Percentiles rank a stretch among this genome's conserved stretches.
Evolutionary conservation across 2,329 filamentous ascomycete genomes (phyloP).

Genomic region (Penicillium sp.): DNA sequence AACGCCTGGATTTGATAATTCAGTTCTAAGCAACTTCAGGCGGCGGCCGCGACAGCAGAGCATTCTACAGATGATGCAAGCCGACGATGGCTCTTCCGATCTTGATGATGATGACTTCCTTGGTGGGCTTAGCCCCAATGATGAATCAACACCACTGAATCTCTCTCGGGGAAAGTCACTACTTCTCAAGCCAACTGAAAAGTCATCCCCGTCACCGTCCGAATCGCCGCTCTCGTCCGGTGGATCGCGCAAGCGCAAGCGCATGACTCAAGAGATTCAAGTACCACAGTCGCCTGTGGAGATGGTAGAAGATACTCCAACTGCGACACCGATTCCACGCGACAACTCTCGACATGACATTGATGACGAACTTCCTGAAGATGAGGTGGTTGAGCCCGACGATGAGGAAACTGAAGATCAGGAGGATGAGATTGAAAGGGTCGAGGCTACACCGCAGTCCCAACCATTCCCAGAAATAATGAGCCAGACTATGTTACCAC

Average conservation of each 20-base stretch:
- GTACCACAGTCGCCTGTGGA: constrained; percentile 25
- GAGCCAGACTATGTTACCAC: constrained; percentile 41
- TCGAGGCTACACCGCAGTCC: constrained; percentile 10
- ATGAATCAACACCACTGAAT: constrained; percentile 48
- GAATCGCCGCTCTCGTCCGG: constrained; percentile 29
- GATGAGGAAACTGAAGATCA: not conserved
- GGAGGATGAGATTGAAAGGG: not conserved
- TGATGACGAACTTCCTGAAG: not conserved
- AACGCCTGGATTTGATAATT: constrained; percentile 46
- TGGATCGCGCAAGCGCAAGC: constrained; percentile 42
- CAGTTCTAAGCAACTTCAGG: constrained; percentile 47
- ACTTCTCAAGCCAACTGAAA: constrained; percentile 18
- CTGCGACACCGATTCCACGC: constrained; percentile 14
- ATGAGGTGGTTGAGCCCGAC: constrained; percentile 1
- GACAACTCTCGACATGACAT: not conserved
- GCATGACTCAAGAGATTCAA: constrained; percentile 27
- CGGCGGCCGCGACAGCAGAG: constrained; percentile 46
- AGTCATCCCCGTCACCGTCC: constrained; percentile 25
- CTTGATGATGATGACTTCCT: constrained; percentile 44
- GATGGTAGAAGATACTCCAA: constrained; percentile 22
- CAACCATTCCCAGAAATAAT: constrained; percentile 24
- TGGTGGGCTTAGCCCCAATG: constrained; percentile 44
- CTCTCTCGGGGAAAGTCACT: constrained; percentile 35
- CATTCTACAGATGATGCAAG: constrained; percentile 47
- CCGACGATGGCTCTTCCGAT: constrained; percentile 41